Evolutionary conservation across 805 yeast species (phyloP), one percentile per base, ranked within the genome.

Genomic region (Kurtzmaniella fragi): DNA sequence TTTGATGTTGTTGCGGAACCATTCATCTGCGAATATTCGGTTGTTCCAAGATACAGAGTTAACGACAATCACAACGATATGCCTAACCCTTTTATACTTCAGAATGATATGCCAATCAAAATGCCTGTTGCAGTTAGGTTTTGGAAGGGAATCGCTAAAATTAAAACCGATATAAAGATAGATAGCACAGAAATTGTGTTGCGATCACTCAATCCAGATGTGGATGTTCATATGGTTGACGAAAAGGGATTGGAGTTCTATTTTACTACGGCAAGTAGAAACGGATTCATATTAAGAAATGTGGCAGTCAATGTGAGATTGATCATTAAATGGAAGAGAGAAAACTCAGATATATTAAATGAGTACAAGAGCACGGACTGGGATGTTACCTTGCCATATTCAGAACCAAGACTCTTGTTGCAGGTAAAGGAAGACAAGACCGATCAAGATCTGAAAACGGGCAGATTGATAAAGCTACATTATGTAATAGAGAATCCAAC

Each of bases 401-500:
- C 79, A 41, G 91, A 84, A 50, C 91, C 93, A 3, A 57, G 93
- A 37, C 78, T 81, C 2, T 56, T 84, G 26, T 64, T 82, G 3
- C 60, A 56, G n/a, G 53, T 67, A 3, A 46, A 43, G 7, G 54
- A 42, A 31, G 47, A 43, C 6, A 14, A 1, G 43, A 11, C 35
- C 42, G 52, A 33, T 48, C 48, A 26, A 43, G 45, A 10, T 14
- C 45, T 26, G 3, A 50, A 46, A 25, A 44, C 42, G 2, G 47
- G 66, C 12, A 57, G 52, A 32, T 54, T 78, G 32, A 20, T 20
- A 5, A 20, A 8, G 8, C 8, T 20, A 20, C 63, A 53, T 11
- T 85, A 76, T 52, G 67, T 70, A 37, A 52, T 86, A 35, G 95
- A 86, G 52, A 86, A 86, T 51, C 89, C 95, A 11, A 82, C 95